These are phyloP conservation scores for Penicillium aurantiogriseum DNA, from an alignment of 2,329 filamentous ascomycete genomes.

Conservation along the genomic window DNA sequence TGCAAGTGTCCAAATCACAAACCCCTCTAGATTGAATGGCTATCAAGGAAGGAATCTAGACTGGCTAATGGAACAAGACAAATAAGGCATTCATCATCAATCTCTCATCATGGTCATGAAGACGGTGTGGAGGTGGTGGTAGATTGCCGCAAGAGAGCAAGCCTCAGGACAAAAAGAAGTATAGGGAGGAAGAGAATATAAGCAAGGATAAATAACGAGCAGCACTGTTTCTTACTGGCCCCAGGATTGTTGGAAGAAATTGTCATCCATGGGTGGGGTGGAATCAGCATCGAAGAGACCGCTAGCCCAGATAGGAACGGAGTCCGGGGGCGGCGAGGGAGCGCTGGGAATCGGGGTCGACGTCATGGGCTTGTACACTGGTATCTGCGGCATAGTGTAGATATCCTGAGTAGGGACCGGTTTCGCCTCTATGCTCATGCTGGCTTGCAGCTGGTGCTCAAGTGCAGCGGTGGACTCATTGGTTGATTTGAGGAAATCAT, in stretches of 20 bases:
- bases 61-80: constrained; percentile 36
- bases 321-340: constrained; percentile 28
- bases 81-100: constrained; percentile 45
- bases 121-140: constrained; percentile 44
- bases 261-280: constrained; percentile 31
- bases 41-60: constrained; percentile 34
- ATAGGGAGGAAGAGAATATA: constrained; percentile 8
- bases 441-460: constrained; percentile 42
- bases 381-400: constrained; percentile 30
- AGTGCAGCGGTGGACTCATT: constrained; percentile 42
- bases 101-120: constrained; percentile 47
- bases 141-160: constrained; percentile 32
- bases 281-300: constrained; percentile 34
- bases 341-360: constrained; percentile 17
- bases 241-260: constrained; percentile 35
- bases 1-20: constrained; percentile 16
- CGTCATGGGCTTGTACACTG: constrained; percentile 24
- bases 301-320: constrained; percentile 33
- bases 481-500: constrained; percentile 45
- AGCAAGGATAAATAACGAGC: constrained; percentile 10
- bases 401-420: constrained; percentile 29
- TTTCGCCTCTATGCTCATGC: constrained; percentile 38
- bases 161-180: constrained; percentile 17
- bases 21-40: constrained; percentile 32
- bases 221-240: constrained; percentile 17